These are phyloP conservation scores for Wilcoxina mikolae DNA, from an alignment of 495 filamentous ascomycete species.

Conservation along the genomic window DNA sequence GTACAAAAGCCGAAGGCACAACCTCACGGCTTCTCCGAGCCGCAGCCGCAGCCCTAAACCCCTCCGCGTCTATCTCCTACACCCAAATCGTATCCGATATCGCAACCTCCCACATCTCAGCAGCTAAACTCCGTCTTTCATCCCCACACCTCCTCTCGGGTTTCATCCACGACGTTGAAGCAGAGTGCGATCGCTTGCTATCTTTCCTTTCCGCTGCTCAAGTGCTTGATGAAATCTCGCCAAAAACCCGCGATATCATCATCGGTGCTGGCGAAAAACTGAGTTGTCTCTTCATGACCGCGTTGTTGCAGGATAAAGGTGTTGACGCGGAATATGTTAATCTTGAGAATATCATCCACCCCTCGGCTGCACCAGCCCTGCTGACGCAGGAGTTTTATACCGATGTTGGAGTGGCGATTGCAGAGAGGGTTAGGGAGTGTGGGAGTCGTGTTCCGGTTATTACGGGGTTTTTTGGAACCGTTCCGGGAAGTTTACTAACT, in stretches of 20 bases:
- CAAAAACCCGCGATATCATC: slow-evolving; percentile 72
- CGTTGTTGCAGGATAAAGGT: slow-evolving; percentile 61
- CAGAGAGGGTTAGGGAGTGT: slow-evolving; percentile 53
- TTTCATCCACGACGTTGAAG: slow-evolving; percentile 48
- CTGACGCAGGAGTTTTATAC: slow-evolving; percentile 73
- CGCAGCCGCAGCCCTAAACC: slow-evolving; percentile 52
- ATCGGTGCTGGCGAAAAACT: slow-evolving; percentile 89
- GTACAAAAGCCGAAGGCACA: slow-evolving; percentile 83
- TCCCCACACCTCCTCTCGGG: slow-evolving; percentile 43
- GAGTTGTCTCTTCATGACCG: slow-evolving; percentile 74
- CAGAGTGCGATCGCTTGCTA: slow-evolving; percentile 52
- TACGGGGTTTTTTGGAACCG: slow-evolving; percentile 74
- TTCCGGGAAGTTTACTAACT: slow-evolving; percentile 46
- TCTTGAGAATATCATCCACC: slow-evolving; percentile 33
- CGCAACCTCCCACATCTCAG: slow-evolving; percentile 55
- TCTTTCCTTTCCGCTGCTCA: slow-evolving; percentile 45
- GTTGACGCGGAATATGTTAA: slow-evolving; percentile 80
- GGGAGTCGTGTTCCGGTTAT: slow-evolving; percentile 61
- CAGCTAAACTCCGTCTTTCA: slow-evolving; percentile 47
- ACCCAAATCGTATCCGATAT: slow-evolving; percentile 60
- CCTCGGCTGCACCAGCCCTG: slow-evolving; percentile 40
- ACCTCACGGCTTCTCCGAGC: slow-evolving; percentile 77
- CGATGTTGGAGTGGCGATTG: slow-evolving; percentile 47
- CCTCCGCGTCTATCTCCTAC: slow-evolving; percentile 43
- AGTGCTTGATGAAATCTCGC: slow-evolving; percentile 52